Conservation (phyloP, 106 monocot genomes). For the Iris macrosiphon region DNA sequence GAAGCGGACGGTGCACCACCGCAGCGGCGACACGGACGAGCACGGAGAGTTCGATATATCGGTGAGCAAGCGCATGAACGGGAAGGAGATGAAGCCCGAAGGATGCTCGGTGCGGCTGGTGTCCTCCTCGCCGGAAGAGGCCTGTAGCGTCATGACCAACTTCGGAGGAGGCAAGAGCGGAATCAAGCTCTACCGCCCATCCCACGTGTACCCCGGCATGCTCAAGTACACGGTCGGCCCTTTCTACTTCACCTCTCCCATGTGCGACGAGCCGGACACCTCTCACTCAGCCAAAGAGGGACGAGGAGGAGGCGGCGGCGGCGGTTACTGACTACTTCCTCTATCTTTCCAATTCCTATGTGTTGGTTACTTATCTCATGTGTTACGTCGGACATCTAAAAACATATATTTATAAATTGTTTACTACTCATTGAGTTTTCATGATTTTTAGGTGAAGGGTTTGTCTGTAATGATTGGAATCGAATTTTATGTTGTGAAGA, state of each 20-base stretch:
- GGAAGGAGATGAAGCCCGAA: conserved; percentile 18
- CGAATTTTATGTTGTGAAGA: too few species aligned
- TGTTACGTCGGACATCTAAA: too few species aligned
- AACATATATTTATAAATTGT: too few species aligned
- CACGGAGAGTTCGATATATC: conserved; percentile 43
- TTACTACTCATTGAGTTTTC: too few species aligned
- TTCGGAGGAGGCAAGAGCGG: conserved; percentile 52
- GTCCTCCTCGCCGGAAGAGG: conserved; percentile 43
- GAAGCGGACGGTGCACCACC: conserved; percentile 34
- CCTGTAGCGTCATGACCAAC: conserved; percentile 54
- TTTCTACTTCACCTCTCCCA: conserved; percentile 58
- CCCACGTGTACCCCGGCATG: conserved; percentile 37
- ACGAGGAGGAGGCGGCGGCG: too few species aligned
- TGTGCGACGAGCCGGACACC: conserved; percentile 52
- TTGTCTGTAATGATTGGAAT: too few species aligned
- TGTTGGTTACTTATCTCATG: too few species aligned
- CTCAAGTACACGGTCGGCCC: conserved; percentile 55
- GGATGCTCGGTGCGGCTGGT: conserved; percentile 48
- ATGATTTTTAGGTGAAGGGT: too few species aligned
- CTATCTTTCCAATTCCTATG: too few species aligned
- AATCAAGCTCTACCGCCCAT: conserved; percentile 30
- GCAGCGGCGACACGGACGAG: conserved; percentile 40
- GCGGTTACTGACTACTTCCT: too few species aligned
- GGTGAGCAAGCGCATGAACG: conserved; percentile 24
- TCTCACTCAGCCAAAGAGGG: neutral